Evolutionary conservation across 2,329 filamentous ascomycete species (phyloP).

Genomic region (Phialocephala subalpina): DNA sequence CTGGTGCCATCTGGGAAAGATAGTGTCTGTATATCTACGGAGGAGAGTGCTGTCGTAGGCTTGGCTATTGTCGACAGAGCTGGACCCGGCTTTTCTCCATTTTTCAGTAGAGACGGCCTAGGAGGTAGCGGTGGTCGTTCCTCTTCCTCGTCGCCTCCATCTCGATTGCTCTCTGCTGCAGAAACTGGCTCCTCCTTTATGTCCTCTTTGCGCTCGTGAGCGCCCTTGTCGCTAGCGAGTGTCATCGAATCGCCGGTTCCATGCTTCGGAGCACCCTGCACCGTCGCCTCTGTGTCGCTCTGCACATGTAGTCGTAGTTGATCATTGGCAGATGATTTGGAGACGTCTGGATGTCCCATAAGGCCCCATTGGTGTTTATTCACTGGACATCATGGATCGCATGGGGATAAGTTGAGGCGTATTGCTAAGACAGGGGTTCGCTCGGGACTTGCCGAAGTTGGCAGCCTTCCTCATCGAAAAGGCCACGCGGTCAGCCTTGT

Average conservation of each 20-base stretch:
- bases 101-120: slow-evolving; percentile 47
- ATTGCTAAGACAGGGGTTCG: not conserved
- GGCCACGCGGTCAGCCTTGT: slow-evolving; percentile 22
- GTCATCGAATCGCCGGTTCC: slow-evolving; percentile 37
- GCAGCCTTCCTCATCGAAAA: slow-evolving; percentile 18
- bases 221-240: slow-evolving; percentile 28
- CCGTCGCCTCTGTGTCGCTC: slow-evolving; percentile 25
- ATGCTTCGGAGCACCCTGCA: slow-evolving; percentile 34
- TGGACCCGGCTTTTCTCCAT: slow-evolving; percentile 39
- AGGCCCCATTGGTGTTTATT: not conserved
- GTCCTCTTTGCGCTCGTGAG: slow-evolving; percentile 14
- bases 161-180: slow-evolving; percentile 9
- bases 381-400: not conserved
- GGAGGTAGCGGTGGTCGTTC: slow-evolving; percentile 54
- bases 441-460: slow-evolving; percentile 7
- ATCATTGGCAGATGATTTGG: slow-evolving; percentile 24
- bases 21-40: slow-evolving; percentile 81
- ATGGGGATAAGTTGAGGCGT: not conserved
- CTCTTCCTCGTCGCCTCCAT: slow-evolving; percentile 38
- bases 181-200: not conserved
- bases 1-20: slow-evolving; percentile 74
- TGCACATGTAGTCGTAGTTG: slow-evolving; percentile 32
- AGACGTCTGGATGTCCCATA: slow-evolving; percentile 3
- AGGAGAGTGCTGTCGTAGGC: slow-evolving; percentile 85
- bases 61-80: slow-evolving; percentile 60